These are phyloP conservation scores for Lenzites betulinus DNA, from an alignment of 768 basidiomycete species.

Conservation along the genomic window DNA sequence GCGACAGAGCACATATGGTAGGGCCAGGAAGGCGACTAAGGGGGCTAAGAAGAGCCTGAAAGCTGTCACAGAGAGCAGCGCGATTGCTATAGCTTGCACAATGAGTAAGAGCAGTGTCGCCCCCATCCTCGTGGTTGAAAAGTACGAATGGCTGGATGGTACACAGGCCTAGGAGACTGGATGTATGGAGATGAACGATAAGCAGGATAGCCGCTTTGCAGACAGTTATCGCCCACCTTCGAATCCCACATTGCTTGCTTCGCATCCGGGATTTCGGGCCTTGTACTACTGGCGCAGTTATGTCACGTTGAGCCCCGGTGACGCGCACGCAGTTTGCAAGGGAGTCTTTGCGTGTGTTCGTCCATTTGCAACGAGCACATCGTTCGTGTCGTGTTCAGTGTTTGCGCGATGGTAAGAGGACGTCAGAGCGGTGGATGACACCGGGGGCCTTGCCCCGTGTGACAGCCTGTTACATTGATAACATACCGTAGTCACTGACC, in stretches of 20 bases:
- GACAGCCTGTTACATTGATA: too few relatives aligned
- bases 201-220: too few relatives aligned
- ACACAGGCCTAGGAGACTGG: not conserved
- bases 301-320: too few relatives aligned
- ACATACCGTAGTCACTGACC: too few relatives aligned
- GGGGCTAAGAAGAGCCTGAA: conserved; percentile 17
- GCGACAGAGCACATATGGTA: conserved; percentile 12
- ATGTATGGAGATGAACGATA: not conserved
- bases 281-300: too few relatives aligned
- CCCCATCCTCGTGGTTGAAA: not conserved
- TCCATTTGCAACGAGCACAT: too few relatives aligned
- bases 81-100: not conserved
- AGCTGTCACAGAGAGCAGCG: not conserved
- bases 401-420: too few relatives aligned
- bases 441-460: too few relatives aligned
- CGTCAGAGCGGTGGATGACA: too few relatives aligned
- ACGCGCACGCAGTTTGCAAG: too few relatives aligned
- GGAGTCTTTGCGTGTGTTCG: too few relatives aligned
- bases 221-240: not conserved
- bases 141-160: not conserved
- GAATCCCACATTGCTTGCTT: not conserved
- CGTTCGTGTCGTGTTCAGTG: too few relatives aligned
- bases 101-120: not conserved
- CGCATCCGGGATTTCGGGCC: not conserved
- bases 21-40: conserved; percentile 21